Base-by-base conservation (phyloP, 2,329 filamentous ascomycete species). In the Pseudogymnoascus sp. region DNA sequence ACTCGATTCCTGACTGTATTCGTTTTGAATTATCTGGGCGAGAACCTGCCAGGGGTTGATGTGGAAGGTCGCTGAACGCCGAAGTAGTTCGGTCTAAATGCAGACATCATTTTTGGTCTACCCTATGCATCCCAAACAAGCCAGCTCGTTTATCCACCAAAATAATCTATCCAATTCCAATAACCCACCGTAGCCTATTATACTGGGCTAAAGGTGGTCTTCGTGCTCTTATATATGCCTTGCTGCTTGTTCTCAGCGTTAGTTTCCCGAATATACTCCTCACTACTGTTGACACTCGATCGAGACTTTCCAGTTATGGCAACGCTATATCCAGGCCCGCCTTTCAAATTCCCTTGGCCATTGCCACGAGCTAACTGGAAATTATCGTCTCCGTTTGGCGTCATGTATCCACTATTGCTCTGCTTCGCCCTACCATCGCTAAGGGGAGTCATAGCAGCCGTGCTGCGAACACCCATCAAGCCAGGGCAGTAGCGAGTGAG, bases 401-500 rank as follows among this genome's bases (percentile, higher is more conserved):
- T 56, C 28, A 28, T 56, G 25, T 56, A 56, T 34, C 50, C 50
- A 16, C 50, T 56, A 2, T 56, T n/a, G 28, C 50, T 56, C n/a
- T 56, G 50, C 25, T 56, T 56, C n/a, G 28, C n/a, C 25, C 50
- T 31, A 11, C 50, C 50, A 18, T 56, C 50, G 4, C 50, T 56
- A 56, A 56, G 50, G 1, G 50, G 50, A 56, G 50, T 56, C 50
- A 56, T 56, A 56, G 50, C n/a, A 12, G 25, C 50, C 28, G 50
- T 56, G 50, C 50, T 56, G 10, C 50, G 50, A 18, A 34, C 50
- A 56, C 50, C 50, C 50, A 56, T 56, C n/a, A 56, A 34, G 16
- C 50, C 50, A 31, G 50, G 50, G n/a, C 50, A 56, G 50, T 56
- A 56, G 10, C 50, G 50, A 16, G 50, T 56, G 50, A 56, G 50